Evolutionary conservation across 345 rosid species (phyloP), one percentile per base, ranked within the genome.

Genomic region (Acer negundo): DNA sequence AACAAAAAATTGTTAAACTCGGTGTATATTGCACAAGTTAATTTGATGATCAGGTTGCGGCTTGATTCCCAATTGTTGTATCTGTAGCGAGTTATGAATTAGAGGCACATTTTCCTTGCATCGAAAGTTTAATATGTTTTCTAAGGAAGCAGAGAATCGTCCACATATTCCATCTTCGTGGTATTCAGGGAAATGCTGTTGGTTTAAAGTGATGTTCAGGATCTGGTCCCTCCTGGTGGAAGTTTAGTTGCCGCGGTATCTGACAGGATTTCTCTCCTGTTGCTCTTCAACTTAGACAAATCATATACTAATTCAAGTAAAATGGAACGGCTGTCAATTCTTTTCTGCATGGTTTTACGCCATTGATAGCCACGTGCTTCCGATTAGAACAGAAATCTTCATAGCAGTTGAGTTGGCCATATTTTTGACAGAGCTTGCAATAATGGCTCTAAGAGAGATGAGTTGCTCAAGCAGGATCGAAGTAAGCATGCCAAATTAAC

Each of bases 191-290:
- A 73, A 69, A 53, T 68, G 82, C 68, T 42, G 9, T 62, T 55
- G 85, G 55, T 38, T 15, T 8, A 11, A 24, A 74, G 75, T 83
- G 81, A 73, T 81, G 89, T 28, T 80, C 72, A 72, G 76, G 78
- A 69, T 81, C 78, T 12, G 89, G 88, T 4, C 15, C 92, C 88
- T 79, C 78, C 85, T 0, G 89, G 86, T 22, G 80, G 31, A 31
- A 77, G 1, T 70, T 86, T 85, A 1, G 74, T 9, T 2, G 56
- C 10, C 12, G 23, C 26, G 2, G 26, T 2, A 6, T 64, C 77
- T 2, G 19, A 16, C 65, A 59, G 22, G 24, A 68, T 22, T 51
- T 38, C 55, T 76, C 76, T 55, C 66, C 72, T 77, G 9, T 3
- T 26, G 16, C 69, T 69, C 69, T 70, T 80, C 70, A 75, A 63